Percentiles rank a stretch among this genome's conserved stretches.
These are phyloP conservation scores for Rhododendron henanense DNA, from an alignment of 148 eudicot species.

Conservation along the genomic window DNA sequence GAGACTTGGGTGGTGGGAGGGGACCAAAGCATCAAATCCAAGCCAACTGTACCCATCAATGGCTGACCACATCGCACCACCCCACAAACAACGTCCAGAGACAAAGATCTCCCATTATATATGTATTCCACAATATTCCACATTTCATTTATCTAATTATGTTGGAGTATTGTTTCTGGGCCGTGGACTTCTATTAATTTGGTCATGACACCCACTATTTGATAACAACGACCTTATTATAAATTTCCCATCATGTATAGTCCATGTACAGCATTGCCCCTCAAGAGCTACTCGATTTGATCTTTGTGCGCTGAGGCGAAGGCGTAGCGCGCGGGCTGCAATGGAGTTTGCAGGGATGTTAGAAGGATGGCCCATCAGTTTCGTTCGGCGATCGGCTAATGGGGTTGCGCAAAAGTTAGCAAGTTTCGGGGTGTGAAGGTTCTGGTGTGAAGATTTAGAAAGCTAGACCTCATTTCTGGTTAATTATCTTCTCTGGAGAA, in stretches of 20 bases:
- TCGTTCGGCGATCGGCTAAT: too few relatives aligned
- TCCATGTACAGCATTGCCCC: not conserved
- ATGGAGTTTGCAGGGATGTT: too few relatives aligned
- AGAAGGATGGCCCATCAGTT: too few relatives aligned
- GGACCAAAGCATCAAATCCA: slow-evolving; percentile 28
- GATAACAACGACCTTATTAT: not conserved
- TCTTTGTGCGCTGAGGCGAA: too few relatives aligned
- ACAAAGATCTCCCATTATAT: slow-evolving; percentile 15
- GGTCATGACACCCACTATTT: not conserved
- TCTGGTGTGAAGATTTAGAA: too few relatives aligned
- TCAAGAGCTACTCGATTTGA: not conserved
- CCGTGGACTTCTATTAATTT: not conserved
- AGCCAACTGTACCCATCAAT: slow-evolving; percentile 19
- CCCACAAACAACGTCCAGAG: slow-evolving; percentile 14
- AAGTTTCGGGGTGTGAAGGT: too few relatives aligned
- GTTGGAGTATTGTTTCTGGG: not conserved
- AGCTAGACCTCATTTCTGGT: too few relatives aligned
- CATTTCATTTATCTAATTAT: too few relatives aligned
- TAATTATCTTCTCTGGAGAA: too few relatives aligned
- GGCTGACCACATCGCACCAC: slow-evolving; percentile 25
- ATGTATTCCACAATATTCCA: too few relatives aligned
- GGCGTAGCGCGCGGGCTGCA: too few relatives aligned
- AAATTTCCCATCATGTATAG: not conserved
- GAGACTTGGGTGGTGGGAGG: not conserved
- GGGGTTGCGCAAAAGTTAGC: too few relatives aligned